Evolutionary conservation across 805 yeast genomes (phyloP).

Genomic region (Debaryomyces maramus): DNA sequence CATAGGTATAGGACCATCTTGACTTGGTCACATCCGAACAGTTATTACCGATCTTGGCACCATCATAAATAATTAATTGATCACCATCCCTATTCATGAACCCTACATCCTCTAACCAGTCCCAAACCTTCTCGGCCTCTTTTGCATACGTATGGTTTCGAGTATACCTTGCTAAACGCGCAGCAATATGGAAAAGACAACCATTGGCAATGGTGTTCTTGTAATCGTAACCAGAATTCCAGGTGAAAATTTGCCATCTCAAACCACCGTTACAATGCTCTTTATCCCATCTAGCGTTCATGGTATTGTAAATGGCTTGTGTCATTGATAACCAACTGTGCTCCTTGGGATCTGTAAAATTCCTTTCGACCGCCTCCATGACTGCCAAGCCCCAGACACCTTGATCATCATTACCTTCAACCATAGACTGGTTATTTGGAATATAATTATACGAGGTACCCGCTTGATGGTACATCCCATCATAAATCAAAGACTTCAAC

Average conservation of each 20-base stretch:
- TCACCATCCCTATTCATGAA: constrained; percentile 23
- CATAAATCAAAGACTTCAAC: constrained; percentile 27
- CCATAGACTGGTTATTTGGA: constrained; percentile 47
- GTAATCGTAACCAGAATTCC: constrained; percentile 94
- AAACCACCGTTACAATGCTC: constrained; percentile 80
- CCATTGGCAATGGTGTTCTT: constrained; percentile 93
- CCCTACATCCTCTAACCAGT: constrained; percentile 65
- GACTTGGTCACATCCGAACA: constrained; percentile 50
- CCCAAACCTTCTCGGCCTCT: constrained; percentile 73
- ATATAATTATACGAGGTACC: constrained; percentile 43
- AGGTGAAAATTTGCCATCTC: constrained; percentile 93
- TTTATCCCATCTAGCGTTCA: constrained; percentile 86
- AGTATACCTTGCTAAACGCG: constrained; percentile 82
- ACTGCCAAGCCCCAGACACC: constrained; percentile 53
- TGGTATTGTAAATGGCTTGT: constrained; percentile 87
- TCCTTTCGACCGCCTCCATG: constrained; percentile 48
- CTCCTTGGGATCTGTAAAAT: constrained; percentile 42
- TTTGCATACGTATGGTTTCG: constrained; percentile 70
- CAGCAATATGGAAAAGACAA: constrained; percentile 81
- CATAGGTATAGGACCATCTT: constrained; percentile 74
- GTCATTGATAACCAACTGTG: constrained; percentile 83
- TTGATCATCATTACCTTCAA: constrained; percentile 54
- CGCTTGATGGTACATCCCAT: constrained; percentile 45
- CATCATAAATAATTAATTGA: constrained; percentile 50
- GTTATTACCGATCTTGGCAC: constrained; percentile 51